Conservation (phyloP, 2,329 filamentous ascomycete genomes). For the Pseudocercospora fijiensis region DNA sequence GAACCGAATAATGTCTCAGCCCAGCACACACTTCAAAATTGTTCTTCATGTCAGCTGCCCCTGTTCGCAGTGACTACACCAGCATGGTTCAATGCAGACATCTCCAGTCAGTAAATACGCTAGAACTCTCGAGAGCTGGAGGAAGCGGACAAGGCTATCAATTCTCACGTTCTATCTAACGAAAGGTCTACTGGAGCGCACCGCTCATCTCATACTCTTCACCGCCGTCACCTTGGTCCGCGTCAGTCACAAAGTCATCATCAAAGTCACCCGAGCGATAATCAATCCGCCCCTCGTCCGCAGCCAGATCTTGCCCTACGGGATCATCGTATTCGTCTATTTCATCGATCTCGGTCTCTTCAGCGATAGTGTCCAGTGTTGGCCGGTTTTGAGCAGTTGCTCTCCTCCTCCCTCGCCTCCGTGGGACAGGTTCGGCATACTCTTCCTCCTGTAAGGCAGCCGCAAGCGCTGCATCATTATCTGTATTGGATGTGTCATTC, state of each 20-base stretch:
- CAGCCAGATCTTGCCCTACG: no score
- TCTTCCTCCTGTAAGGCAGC: neutral
- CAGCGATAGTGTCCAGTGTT: neutral
- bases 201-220: neutral
- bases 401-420: neutral
- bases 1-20: neutral
- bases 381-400: neutral
- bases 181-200: neutral
- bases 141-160: neutral
- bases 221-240: neutral
- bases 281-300: neutral
- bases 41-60: neutral
- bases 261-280: neutral
- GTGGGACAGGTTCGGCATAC: neutral
- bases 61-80: neutral
- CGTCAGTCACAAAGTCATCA: neutral
- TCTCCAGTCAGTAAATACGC: neutral
- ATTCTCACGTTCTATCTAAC: neutral
- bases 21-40: neutral
- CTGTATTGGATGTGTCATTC: neutral
- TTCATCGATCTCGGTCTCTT: neutral
- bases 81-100: neutral
- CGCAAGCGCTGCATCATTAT: neutral
- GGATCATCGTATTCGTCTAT: neutral
- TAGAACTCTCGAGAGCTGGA: neutral